Conservation (phyloP, 1,284 basidiomycete species). For the Quambalaria eucalypti region DNA sequence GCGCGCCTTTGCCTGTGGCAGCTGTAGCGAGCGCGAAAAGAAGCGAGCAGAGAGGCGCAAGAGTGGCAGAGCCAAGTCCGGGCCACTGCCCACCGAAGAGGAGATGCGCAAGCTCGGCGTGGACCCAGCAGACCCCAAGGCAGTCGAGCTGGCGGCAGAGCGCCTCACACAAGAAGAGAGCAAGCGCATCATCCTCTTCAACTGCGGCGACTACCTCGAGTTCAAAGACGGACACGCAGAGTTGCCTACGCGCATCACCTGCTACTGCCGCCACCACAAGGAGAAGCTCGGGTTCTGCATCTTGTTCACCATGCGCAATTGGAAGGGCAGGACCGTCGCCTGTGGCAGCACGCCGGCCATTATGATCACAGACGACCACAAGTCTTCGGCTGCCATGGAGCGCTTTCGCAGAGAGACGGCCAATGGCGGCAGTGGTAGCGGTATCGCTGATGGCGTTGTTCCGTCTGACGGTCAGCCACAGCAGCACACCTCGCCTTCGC, state of each 20-base stretch:
- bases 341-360: slow-evolving; percentile 78
- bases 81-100: slow-evolving; percentile 25
- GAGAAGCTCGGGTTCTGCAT: slow-evolving; percentile 93
- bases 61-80: slow-evolving; percentile 12
- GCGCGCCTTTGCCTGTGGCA: slow-evolving; percentile 60
- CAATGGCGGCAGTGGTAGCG: not conserved
- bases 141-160: slow-evolving; percentile 20
- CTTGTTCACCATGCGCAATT: slow-evolving; percentile 77
- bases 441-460: not conserved
- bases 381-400: slow-evolving; percentile 55
- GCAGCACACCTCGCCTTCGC: not conserved
- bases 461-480: not conserved
- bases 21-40: slow-evolving; percentile 59
- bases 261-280: slow-evolving; percentile 96
- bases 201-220: slow-evolving; percentile 82
- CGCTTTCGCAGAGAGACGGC: not conserved
- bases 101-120: slow-evolving; percentile 38
- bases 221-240: slow-evolving; percentile 79
- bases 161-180: slow-evolving; percentile 41
- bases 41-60: slow-evolving; percentile 42
- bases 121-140: slow-evolving; percentile 29
- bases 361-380: slow-evolving; percentile 91
- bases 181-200: slow-evolving; percentile 57
- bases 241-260: slow-evolving; percentile 89
- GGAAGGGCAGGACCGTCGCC: slow-evolving; percentile 70